Evolutionary conservation across 129 eudicot genomes (phyloP), one percentile per base, ranked within the genome.

Genomic region (Flaveria trinervia): DNA sequence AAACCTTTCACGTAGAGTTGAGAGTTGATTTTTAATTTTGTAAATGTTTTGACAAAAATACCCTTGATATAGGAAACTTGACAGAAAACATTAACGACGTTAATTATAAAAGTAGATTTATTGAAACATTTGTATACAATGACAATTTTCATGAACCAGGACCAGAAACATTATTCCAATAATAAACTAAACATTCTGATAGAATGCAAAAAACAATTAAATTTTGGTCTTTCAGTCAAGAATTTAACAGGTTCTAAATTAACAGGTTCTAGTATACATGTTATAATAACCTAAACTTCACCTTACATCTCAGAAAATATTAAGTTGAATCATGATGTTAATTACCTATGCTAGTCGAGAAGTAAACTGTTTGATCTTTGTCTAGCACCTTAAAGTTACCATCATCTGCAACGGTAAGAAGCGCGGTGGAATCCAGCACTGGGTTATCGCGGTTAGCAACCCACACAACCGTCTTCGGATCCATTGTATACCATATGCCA

Each of bases 401-500:
- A 49, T 80, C 85, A 17, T 71, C 68, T 44, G 81, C 33, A 51
- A 84, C 48, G 0, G 65, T 61, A 77, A 80, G 14, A 52, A 59
- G 33, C 22, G 74, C 88, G 0, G 73, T 14, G 22, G 55, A 71
- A 71, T 65, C 77, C 15, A 5, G 54, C 54, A 79, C 14, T 1
- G 96, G 89, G 0, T 28, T 9, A 49, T 78, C 73, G n/a, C 96
- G 84, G 70, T 86, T 89, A 12, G 84, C 93, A 26, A 88, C 93
- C 90, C 93, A 86, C 20, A 85, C 86, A 4, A 79, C 66, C 0
- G 89, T 81, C 33, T 26, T 44, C 4, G 51, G 68, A 61, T 73
- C 77, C 10, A 66, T 22, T 2, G 49, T 4, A 18, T 83, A 86
- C 93, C 90, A 86, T 11, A 83, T 88, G 16, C 93, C 89, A 7